These are phyloP conservation scores for Candida insectalens DNA, from an alignment of 805 yeast species.

Conservation along the genomic window DNA sequence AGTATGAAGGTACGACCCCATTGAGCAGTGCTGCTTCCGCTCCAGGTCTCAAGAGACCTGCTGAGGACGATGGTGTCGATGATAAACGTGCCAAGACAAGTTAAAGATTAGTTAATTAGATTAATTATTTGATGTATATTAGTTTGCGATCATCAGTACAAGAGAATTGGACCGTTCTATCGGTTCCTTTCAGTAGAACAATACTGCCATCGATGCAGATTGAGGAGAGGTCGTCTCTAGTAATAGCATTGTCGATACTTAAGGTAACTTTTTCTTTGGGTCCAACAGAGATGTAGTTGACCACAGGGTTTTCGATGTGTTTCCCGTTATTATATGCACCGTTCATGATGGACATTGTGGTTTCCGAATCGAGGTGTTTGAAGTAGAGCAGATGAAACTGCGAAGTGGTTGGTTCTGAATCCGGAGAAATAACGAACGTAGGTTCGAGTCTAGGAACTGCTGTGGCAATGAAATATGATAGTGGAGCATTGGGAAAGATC, in stretches of 20 bases:
- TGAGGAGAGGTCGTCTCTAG: constrained; percentile 30
- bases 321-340: constrained; percentile 47
- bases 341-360: constrained; percentile 44
- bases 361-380: constrained; percentile 21
- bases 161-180: constrained; percentile 3
- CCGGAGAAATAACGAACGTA: constrained; percentile 54
- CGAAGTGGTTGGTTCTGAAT: constrained; percentile 33
- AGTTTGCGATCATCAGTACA: constrained; percentile 1
- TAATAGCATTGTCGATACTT: constrained; percentile 15
- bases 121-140: neutral
- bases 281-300: constrained; percentile 31
- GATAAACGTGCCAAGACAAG: constrained; percentile 12
- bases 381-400: constrained; percentile 39
- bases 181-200: constrained; percentile 12
- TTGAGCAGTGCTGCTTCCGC: neutral
- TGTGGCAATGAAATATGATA: constrained; percentile 53
- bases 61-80: constrained; percentile 8
- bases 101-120: neutral
- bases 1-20: constrained; percentile 8
- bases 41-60: neutral
- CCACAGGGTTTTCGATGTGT: constrained; percentile 41
- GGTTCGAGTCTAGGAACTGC: constrained; percentile 49
- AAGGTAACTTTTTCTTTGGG: constrained; percentile 10
- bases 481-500: constrained; percentile 25
- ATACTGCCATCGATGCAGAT: constrained; percentile 65